phyloP scores from a whole-genome alignment of 2,329 filamentous ascomycete species.

The Sphaerostilbella broomeana region DNA sequence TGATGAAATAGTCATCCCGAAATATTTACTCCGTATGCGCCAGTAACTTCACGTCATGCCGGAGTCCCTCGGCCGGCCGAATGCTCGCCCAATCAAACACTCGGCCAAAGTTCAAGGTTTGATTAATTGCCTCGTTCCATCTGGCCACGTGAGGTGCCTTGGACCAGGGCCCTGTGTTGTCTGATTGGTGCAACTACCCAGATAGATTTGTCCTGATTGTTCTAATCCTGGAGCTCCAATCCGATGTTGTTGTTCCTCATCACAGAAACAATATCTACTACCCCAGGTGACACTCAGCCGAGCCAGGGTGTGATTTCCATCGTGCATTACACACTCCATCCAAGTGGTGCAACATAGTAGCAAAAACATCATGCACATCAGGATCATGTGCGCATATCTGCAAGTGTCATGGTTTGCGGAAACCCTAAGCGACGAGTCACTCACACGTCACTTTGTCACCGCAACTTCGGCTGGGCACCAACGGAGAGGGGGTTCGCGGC shows the following conservation, averaged over 20 bases:
- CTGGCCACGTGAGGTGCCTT: conserved; percentile 8
- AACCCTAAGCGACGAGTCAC: conserved; percentile 7
- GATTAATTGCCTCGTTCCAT: conserved; percentile 11
- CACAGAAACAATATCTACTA: neutral
- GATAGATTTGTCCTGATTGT: neutral
- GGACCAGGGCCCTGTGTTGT: conserved; percentile 8
- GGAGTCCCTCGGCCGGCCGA: too few relatives aligned
- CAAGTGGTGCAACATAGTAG: neutral
- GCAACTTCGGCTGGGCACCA: neutral
- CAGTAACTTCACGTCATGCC: too few relatives aligned
- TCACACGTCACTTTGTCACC: conserved; percentile 8
- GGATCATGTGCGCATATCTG: conserved; percentile 9
- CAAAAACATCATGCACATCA: conserved; percentile 1
- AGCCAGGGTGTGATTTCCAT: conserved; percentile 1
- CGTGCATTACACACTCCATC: too few relatives aligned
- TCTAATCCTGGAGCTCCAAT: neutral
- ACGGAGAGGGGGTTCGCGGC: too few relatives aligned
- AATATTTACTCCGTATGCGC: too few relatives aligned
- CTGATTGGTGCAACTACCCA: conserved; percentile 4
- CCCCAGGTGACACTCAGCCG: neutral
- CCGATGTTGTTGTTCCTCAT: neutral
- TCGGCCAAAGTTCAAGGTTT: neutral
- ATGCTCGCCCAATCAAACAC: too few relatives aligned
- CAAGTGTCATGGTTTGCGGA: conserved; percentile 5
- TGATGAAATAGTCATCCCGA: too few relatives aligned